These are phyloP conservation scores for Yamadazyma triangularis DNA, from an alignment of 1,139 yeast genomes.

Conservation along the genomic window DNA sequence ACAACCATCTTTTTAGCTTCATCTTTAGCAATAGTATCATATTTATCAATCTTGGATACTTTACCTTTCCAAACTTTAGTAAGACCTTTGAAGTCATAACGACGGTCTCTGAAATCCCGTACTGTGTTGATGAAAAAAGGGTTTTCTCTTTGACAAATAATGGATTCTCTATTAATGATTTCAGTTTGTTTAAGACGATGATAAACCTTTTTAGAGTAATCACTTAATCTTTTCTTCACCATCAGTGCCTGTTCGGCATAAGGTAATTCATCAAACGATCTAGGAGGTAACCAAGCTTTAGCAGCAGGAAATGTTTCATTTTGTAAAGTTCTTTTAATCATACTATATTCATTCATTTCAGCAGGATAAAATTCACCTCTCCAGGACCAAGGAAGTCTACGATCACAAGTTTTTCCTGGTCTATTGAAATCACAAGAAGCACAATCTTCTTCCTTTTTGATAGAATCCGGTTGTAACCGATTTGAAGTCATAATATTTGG, in stretches of 20 bases:
- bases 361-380: slow-evolving; percentile 96
- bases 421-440: slow-evolving; percentile 96
- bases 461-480: slow-evolving; percentile 95
- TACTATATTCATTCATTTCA: slow-evolving; percentile 82
- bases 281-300: slow-evolving; percentile 49
- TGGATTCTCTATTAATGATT: slow-evolving; percentile 85
- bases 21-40: slow-evolving; percentile 59
- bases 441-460: slow-evolving; percentile 93
- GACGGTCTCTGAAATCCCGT: slow-evolving; percentile 88
- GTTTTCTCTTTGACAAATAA: slow-evolving; percentile 95
- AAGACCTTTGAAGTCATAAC: slow-evolving; percentile 91
- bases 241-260: slow-evolving; percentile 74
- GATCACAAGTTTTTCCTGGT: slow-evolving; percentile 91
- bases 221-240: slow-evolving; percentile 76
- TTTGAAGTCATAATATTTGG: slow-evolving; percentile 98
- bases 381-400: slow-evolving; percentile 96
- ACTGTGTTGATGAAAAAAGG: slow-evolving; percentile 97
- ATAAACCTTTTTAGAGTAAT: slow-evolving; percentile 81
- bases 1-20: slow-evolving; percentile 95
- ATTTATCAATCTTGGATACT: slow-evolving; percentile 46
- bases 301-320: slow-evolving; percentile 72
- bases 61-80: slow-evolving; percentile 95
- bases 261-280: slow-evolving; percentile 70
- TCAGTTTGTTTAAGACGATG: slow-evolving; percentile 78
- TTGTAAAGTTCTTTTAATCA: slow-evolving; percentile 81